Percentiles rank a stretch among this genome's conserved stretches.
Conservation (phyloP, 345 rosid genomes). For the Toxicodendron radicans region DNA sequence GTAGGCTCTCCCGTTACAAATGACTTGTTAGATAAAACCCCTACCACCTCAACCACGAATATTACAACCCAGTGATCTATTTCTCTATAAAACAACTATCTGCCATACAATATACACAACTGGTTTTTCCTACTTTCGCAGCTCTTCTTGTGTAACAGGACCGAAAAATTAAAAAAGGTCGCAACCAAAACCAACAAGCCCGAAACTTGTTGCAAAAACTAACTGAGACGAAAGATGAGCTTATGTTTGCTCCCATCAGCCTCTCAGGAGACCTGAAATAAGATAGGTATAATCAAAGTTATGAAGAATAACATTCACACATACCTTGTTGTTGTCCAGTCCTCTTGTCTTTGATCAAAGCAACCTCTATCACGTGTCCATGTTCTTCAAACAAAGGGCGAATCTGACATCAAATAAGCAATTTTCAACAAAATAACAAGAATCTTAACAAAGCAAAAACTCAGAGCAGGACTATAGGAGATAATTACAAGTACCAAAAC, state of each 20-base stretch:
- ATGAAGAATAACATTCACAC: slow-evolving; percentile 38
- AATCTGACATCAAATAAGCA: slow-evolving; percentile 50
- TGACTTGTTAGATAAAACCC: slow-evolving; percentile 38
- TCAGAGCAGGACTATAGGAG: neutral
- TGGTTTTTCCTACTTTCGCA: slow-evolving; percentile 46
- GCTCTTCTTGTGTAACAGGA: slow-evolving; percentile 59
- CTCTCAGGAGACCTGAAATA: slow-evolving; percentile 85
- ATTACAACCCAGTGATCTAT: slow-evolving; percentile 48
- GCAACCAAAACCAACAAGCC: slow-evolving; percentile 69
- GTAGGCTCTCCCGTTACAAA: slow-evolving; percentile 47
- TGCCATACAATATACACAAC: slow-evolving; percentile 42
- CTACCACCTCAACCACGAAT: slow-evolving; percentile 54
- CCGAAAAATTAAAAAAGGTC: slow-evolving; percentile 37
- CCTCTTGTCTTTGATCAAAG: slow-evolving; percentile 89
- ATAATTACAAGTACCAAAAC: neutral
- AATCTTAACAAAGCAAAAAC: slow-evolving; percentile 2
- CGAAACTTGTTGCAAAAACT: slow-evolving; percentile 65
- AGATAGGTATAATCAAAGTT: slow-evolving; percentile 41
- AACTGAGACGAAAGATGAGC: slow-evolving; percentile 77
- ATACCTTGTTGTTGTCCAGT: slow-evolving; percentile 98
- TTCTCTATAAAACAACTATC: slow-evolving; percentile 39
- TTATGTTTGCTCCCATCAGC: slow-evolving; percentile 88
- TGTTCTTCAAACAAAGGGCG: slow-evolving; percentile 84
- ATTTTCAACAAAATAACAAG: neutral
- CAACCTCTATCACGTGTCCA: slow-evolving; percentile 93